Evolutionary conservation across 805 yeast species (phyloP).

Genomic region (Yamadazyma akitaensis): DNA sequence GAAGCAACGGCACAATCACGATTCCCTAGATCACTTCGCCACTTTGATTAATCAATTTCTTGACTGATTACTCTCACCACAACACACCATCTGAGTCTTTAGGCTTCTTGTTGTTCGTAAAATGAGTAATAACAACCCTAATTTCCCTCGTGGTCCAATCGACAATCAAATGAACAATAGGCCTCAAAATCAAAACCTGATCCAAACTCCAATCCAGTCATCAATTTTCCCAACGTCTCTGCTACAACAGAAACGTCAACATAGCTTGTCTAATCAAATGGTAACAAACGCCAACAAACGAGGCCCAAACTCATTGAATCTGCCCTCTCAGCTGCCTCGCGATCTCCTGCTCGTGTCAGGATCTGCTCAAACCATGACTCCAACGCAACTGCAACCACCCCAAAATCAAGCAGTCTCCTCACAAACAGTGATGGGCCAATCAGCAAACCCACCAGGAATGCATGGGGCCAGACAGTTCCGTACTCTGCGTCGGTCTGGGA

Average conservation of each 20-base stretch:
- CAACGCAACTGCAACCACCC: slow-evolving; percentile 13
- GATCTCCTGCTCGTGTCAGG: background rate
- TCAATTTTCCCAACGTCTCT: slow-evolving; percentile 4
- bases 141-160: slow-evolving; percentile 12
- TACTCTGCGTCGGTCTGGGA: slow-evolving; percentile 9
- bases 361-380: no score
- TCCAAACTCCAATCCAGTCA: background rate
- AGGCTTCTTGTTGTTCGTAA: slow-evolving; percentile 6
- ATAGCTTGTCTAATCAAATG: slow-evolving; percentile 34
- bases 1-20: background rate
- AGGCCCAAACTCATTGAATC: slow-evolving; percentile 18
- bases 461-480: background rate
- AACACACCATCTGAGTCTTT: background rate
- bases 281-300: slow-evolving; percentile 33
- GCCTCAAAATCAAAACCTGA: background rate
- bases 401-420: slow-evolving; percentile 15
- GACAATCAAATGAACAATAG: background rate
- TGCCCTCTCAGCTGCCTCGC: slow-evolving; percentile 4
- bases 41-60: background rate
- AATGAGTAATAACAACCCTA: slow-evolving; percentile 16
- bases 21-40: background rate
- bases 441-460: background rate
- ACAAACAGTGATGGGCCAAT: background rate
- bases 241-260: slow-evolving; percentile 40
- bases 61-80: background rate